A percentile compares a stretch with the other conserved stretches of the same genome.
Conservation (phyloP, 1,284 basidiomycete species). For the Tilletia caries region DNA sequence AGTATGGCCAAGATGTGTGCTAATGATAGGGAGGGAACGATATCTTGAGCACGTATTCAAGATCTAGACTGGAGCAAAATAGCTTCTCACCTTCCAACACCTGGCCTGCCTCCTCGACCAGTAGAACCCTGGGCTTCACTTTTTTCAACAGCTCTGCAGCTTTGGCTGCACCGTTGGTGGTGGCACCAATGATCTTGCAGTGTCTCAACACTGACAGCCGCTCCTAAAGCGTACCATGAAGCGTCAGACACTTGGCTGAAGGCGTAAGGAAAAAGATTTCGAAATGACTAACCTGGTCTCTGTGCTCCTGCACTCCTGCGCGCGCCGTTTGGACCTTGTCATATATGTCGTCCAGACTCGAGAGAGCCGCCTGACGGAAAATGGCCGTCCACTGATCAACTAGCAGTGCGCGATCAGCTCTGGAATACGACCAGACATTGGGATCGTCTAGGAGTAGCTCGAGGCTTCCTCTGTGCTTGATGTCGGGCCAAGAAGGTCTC, state of each 20-base stretch:
- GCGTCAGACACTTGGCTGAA: too few relatives aligned
- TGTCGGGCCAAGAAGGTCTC: neutral
- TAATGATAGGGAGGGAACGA: neutral
- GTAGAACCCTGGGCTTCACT: constrained; percentile 14
- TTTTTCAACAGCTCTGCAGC: constrained; percentile 26
- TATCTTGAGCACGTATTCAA: neutral
- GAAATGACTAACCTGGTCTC: constrained; percentile 5
- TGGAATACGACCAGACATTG: constrained; percentile 59
- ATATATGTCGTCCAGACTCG: constrained; percentile 53
- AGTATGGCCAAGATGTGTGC: constrained; percentile 23
- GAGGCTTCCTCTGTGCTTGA: constrained; percentile 29
- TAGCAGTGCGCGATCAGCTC: constrained; percentile 56
- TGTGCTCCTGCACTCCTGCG: constrained; percentile 52
- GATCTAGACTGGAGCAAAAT: too few relatives aligned
- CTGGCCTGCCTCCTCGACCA: constrained; percentile 28
- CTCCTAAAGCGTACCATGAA: neutral
- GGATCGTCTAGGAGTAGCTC: constrained; percentile 53
- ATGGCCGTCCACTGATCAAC: constrained; percentile 52
- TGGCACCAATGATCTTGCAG: constrained; percentile 38
- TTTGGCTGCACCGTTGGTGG: constrained; percentile 41
- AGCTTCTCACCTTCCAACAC: constrained; percentile 17
- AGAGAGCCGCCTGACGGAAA: constrained; percentile 55
- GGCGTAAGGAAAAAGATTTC: too few relatives aligned
- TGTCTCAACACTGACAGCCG: constrained; percentile 19
- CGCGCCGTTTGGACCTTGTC: constrained; percentile 40